Evolutionary conservation across 1,139 yeast genomes (phyloP).

Genomic region (Tardiomyces digboiensis): DNA sequence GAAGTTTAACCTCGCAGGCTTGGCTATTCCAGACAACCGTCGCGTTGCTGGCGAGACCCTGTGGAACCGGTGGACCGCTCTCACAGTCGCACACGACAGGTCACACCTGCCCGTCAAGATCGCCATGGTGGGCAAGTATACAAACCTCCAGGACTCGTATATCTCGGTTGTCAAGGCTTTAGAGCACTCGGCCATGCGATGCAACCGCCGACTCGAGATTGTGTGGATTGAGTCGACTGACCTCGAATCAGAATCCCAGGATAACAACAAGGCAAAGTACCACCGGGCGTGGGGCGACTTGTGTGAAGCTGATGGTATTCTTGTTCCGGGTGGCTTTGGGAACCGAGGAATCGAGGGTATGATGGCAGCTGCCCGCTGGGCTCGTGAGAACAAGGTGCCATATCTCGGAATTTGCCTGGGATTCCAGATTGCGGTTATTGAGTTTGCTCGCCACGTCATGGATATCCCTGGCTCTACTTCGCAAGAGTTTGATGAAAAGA

Average conservation of each 20-base stretch:
- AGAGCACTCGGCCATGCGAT: conserved; percentile 91
- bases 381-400: conserved; percentile 90
- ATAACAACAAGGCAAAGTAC: conserved; percentile 59
- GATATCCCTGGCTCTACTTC: conserved; percentile 67
- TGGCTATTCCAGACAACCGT: conserved; percentile 45
- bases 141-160: conserved; percentile 90
- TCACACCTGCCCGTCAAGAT: conserved; percentile 83
- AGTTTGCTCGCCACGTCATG: conserved; percentile 75
- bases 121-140: conserved; percentile 96
- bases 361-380: conserved; percentile 96
- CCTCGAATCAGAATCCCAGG: conserved; percentile 65
- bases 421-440: conserved; percentile 94
- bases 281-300: conserved; percentile 95
- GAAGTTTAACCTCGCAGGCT: conserved; percentile 54
- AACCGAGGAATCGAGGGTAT: conserved; percentile 97
- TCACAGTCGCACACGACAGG: conserved; percentile 71
- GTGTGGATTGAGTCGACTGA: conserved; percentile 96
- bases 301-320: conserved; percentile 92
- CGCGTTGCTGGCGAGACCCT: conserved; percentile 55
- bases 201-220: conserved; percentile 74
- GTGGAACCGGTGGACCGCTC: conserved; percentile 67
- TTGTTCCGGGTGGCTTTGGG: conserved; percentile 99
- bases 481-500: conserved; percentile 64
- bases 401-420: conserved; percentile 97
- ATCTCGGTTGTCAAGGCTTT: conserved; percentile 90